Conservation (phyloP, 306 rosid genomes). For the Neltuma alba region DNA sequence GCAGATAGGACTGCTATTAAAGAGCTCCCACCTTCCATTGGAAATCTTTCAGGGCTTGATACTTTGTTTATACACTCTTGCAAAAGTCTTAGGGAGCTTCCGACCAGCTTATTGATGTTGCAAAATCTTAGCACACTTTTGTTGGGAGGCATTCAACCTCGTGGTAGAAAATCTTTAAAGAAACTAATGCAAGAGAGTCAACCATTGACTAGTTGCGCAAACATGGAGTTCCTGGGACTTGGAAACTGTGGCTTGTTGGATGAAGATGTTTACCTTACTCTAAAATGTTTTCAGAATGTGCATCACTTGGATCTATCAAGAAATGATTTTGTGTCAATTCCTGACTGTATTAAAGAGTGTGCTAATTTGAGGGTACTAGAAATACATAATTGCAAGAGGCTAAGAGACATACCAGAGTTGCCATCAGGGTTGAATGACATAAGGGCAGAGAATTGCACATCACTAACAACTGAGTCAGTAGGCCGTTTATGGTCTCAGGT, state of each 20-base stretch:
- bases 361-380: neutral
- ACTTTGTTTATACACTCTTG: too few species aligned
- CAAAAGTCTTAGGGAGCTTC: too few species aligned
- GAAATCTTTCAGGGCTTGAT: too few species aligned
- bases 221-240: fast-evolving
- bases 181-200: neutral
- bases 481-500: neutral
- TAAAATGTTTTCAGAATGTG: neutral
- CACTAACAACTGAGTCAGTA: neutral
- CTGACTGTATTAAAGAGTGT: neutral
- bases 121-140: neutral
- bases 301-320: neutral
- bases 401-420: neutral
- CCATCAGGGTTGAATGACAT: neutral
- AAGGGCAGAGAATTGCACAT: neutral
- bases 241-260: neutral
- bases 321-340: neutral
- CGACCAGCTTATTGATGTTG: neutral
- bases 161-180: neutral
- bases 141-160: neutral
- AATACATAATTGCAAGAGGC: neutral
- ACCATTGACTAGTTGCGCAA: neutral
- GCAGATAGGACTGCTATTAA: too few species aligned
- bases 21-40: too few species aligned
- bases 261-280: neutral